Conservation (phyloP, 805 yeast species). For the Schwanniomyces pseudopolymorphus region DNA sequence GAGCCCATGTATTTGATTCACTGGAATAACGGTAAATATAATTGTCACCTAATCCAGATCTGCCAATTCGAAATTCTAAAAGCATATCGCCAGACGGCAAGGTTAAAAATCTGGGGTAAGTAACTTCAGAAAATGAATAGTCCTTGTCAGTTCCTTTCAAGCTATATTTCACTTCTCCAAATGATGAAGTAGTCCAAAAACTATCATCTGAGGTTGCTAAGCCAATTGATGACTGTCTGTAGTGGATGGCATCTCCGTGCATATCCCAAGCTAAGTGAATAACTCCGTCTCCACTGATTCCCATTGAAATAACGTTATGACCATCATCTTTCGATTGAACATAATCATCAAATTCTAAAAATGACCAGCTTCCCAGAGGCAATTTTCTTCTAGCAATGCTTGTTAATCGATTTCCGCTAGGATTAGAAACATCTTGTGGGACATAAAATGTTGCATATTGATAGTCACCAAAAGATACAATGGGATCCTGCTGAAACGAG, state of each 20-base stretch:
- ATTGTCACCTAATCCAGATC: constrained; percentile 18
- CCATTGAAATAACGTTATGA: constrained; percentile 17
- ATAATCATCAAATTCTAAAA: constrained; percentile 12
- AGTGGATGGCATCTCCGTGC: constrained; percentile 16
- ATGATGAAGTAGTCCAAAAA: constrained; percentile 2
- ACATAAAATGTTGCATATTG: constrained; percentile 11
- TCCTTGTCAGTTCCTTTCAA: not conserved
- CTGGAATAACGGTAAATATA: constrained; percentile 10
- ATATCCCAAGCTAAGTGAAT: constrained; percentile 19
- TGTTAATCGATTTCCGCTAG: constrained; percentile 7
- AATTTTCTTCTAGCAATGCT: constrained; percentile 11
- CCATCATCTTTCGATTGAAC: constrained; percentile 16
- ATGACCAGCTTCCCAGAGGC: constrained; percentile 8
- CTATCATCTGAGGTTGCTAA: constrained; percentile 1
- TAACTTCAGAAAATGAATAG: constrained; percentile 8
- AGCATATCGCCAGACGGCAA: constrained; percentile 10
- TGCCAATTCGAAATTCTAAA: constrained; percentile 11
- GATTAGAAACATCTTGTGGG: constrained; percentile 4
- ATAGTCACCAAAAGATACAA: constrained; percentile 10
- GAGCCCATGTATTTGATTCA: constrained; percentile 7
- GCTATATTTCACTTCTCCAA: not conserved
- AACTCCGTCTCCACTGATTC: constrained; percentile 18
- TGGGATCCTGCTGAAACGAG: constrained; percentile 18
- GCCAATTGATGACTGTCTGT: constrained; percentile 9
- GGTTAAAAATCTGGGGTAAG: constrained; percentile 15